phyloP scores from a whole-genome alignment of 2,329 filamentous ascomycete species.

The Plectosphaerella cucumerina region DNA sequence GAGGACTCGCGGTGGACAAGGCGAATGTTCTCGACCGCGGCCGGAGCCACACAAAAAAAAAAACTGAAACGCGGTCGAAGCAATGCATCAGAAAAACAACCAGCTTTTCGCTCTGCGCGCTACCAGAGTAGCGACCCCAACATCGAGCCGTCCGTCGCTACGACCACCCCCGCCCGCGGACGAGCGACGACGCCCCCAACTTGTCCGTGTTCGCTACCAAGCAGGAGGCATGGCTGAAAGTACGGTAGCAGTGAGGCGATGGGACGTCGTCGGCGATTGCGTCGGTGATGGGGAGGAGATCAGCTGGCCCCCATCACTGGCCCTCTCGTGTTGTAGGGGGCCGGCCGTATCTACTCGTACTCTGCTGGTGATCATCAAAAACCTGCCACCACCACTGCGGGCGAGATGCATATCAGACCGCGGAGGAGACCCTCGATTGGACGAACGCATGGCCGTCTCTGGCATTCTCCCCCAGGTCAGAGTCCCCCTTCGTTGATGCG shows the following conservation, averaged over 20 bases:
- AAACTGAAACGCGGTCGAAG: slow-evolving; percentile 47
- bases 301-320: too few species aligned
- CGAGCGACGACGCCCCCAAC: neutral
- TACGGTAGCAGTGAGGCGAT: too few species aligned
- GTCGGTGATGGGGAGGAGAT: too few species aligned
- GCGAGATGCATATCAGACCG: neutral
- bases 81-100: slow-evolving; percentile 42
- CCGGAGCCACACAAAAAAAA: slow-evolving; percentile 22
- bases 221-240: too few species aligned
- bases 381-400: too few species aligned
- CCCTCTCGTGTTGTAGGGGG: too few species aligned
- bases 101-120: slow-evolving; percentile 11
- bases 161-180: neutral
- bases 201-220: neutral
- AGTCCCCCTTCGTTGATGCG: too few species aligned
- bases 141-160: neutral
- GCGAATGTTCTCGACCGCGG: slow-evolving; percentile 9
- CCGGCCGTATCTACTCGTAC: too few species aligned
- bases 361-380: too few species aligned
- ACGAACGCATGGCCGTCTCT: neutral
- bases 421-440: neutral
- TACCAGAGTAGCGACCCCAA: neutral
- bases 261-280: too few species aligned
- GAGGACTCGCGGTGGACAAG: neutral
- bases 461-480: too few species aligned